Percentiles rank a stretch among this genome's conserved stretches.
Evolutionary conservation across 768 basidiomycete species (phyloP).

Genomic region (Lactifluus subvellereus): DNA sequence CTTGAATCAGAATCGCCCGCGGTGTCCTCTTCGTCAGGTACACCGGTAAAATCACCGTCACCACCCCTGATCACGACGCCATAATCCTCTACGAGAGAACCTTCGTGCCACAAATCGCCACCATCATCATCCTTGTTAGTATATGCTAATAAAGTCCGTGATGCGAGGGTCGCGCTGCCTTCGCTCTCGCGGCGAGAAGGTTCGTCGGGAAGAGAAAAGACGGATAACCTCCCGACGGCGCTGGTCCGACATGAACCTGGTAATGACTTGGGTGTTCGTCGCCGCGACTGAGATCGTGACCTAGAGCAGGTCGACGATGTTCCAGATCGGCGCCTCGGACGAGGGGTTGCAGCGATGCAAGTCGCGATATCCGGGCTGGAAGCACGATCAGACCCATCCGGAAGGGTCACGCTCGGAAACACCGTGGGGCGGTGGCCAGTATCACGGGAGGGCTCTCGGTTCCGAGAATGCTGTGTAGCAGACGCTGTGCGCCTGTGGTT

Average conservation of each 20-base stretch:
- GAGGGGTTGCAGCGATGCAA: slow-evolving; percentile 32
- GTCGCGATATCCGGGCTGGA: slow-evolving; percentile 32
- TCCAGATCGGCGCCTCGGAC: slow-evolving; percentile 28
- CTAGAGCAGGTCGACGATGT: slow-evolving; percentile 26
- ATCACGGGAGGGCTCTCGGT: not conserved
- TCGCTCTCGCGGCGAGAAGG: slow-evolving; percentile 25
- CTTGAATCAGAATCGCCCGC: slow-evolving; percentile 35
- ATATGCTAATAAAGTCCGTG: slow-evolving; percentile 23
- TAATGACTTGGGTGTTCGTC: slow-evolving; percentile 15
- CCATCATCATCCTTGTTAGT: slow-evolving; percentile 4
- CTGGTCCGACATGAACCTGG: slow-evolving; percentile 24
- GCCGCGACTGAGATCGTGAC: slow-evolving; percentile 25
- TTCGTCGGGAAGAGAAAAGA: slow-evolving; percentile 15
- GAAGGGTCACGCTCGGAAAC: not conserved
- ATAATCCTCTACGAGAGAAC: slow-evolving; percentile 29
- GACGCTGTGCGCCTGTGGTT: slow-evolving; percentile 2
- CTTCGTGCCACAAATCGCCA: slow-evolving; percentile 27
- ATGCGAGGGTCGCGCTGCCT: slow-evolving; percentile 16
- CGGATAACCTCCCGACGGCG: slow-evolving; percentile 14
- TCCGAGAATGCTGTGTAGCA: not conserved
- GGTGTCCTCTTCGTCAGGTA: slow-evolving; percentile 29
- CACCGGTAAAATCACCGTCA: slow-evolving; percentile 24
- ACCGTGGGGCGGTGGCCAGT: not conserved
- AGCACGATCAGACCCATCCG: slow-evolving; percentile 16
- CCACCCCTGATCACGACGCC: slow-evolving; percentile 27